These are phyloP conservation scores for Candida verbasci DNA, from an alignment of 805 yeast species.

Conservation along the genomic window DNA sequence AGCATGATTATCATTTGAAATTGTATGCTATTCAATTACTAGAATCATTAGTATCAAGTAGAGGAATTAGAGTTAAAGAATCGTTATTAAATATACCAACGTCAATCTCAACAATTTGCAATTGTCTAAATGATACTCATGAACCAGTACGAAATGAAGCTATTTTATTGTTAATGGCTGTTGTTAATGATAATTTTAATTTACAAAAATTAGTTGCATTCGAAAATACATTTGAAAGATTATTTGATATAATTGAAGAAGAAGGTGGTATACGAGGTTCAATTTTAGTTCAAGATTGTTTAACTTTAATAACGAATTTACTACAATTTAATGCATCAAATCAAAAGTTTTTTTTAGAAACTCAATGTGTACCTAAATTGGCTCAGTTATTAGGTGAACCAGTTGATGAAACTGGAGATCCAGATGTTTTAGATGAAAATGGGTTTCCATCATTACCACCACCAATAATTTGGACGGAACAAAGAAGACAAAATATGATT, in stretches of 20 bases:
- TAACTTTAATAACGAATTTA: conserved; percentile 68
- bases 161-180: conserved; percentile 73
- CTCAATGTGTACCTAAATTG: conserved; percentile 68
- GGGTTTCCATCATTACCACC: conserved; percentile 15
- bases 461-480: conserved; percentile 71
- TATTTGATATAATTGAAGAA: conserved; percentile 73
- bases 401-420: conserved; percentile 24
- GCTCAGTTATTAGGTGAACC: conserved; percentile 63
- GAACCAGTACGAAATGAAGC: conserved; percentile 91
- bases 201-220: conserved; percentile 92
- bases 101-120: conserved; percentile 73
- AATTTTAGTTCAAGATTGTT: conserved; percentile 84
- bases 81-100: conserved; percentile 68
- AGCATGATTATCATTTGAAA: conserved; percentile 69
- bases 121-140: conserved; percentile 41
- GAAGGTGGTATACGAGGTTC: conserved; percentile 92
- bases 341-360: conserved; percentile 83
- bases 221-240: conserved; percentile 82
- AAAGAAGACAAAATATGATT: conserved; percentile 60
- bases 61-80: conserved; percentile 72
- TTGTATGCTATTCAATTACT: conserved; percentile 80
- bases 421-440: conserved; percentile 14
- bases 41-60: conserved; percentile 75
- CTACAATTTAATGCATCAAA: conserved; percentile 82
- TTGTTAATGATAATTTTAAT: conserved; percentile 76